Evolutionary conservation across 805 yeast genomes (phyloP).

Genomic region (Saturnispora galanensis): DNA sequence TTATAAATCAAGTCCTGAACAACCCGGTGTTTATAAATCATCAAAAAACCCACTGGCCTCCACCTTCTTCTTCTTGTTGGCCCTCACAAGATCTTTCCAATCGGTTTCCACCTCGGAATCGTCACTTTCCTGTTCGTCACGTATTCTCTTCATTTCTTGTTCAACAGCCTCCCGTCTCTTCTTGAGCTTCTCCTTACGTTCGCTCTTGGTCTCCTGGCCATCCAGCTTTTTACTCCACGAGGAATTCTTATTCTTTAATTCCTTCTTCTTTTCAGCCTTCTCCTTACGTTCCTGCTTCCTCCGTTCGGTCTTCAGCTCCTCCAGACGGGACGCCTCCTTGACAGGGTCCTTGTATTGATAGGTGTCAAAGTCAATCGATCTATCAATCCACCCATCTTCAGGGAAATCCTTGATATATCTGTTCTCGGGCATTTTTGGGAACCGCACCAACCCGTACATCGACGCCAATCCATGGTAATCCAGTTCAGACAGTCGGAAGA

Average conservation of each 20-base stretch:
- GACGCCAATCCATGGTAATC: conserved; percentile 66
- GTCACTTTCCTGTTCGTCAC: conserved; percentile 30
- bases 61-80: conserved; percentile 50
- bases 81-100: conserved; percentile 78
- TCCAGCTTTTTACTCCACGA: conserved; percentile 76
- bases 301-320: conserved; percentile 41
- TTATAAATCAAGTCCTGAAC: too few species aligned
- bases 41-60: conserved; percentile 53
- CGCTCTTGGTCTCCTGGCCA: conserved; percentile 49
- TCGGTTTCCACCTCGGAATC: conserved; percentile 48
- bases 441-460: conserved; percentile 68
- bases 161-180: conserved; percentile 62
- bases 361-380: conserved; percentile 54
- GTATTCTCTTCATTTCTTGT: conserved; percentile 34
- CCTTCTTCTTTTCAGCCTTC: conserved; percentile 35
- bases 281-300: conserved; percentile 28
- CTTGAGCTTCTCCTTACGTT: conserved; percentile 59
- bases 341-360: conserved; percentile 54
- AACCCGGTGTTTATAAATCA: conserved; percentile 28
- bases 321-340: conserved; percentile 54
- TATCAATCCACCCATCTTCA: conserved; percentile 64
- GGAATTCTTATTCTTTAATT: conserved; percentile 41
- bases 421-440: conserved; percentile 94
- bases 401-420: conserved; percentile 45
- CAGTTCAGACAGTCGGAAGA: conserved; percentile 62